Evolutionary conservation across 192 early-diverging fungal species (phyloP).

Genomic region (Coemansia asiatica): DNA sequence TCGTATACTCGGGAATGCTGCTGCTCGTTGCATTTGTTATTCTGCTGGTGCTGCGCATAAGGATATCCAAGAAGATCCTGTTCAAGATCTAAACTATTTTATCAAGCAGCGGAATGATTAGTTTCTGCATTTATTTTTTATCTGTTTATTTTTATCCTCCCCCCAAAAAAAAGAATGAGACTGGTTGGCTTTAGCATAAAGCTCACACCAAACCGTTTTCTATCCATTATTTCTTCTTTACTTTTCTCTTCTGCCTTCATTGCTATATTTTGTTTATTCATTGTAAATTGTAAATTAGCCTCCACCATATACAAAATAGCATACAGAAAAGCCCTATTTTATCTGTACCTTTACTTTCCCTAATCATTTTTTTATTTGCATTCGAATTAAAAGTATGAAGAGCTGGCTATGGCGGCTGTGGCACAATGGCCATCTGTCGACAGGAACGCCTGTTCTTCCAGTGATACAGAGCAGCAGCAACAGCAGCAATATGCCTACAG

Average conservation of each 20-base stretch:
- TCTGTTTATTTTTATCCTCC: constrained; percentile 8
- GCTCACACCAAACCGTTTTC: too few relatives aligned
- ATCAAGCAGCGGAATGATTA: neutral
- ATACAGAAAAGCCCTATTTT: too few relatives aligned
- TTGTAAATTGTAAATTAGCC: constrained; percentile 2
- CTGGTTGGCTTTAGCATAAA: too few relatives aligned
- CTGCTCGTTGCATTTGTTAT: constrained; percentile 21
- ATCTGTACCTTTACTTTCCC: too few relatives aligned
- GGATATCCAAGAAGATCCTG: constrained; percentile 16
- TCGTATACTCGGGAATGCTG: constrained; percentile 44
- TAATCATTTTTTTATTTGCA: too few relatives aligned
- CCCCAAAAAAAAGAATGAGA: too few relatives aligned
- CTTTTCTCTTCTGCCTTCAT: neutral
- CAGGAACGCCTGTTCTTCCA: neutral
- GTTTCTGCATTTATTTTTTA: neutral
- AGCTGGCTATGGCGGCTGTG: neutral
- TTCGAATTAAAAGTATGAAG: too few relatives aligned
- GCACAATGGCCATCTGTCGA: neutral
- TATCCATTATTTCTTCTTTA: constrained; percentile 1
- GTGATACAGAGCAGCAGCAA: neutral
- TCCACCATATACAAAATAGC: too few relatives aligned
- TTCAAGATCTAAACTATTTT: constrained; percentile 12
- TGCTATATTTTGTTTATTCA: neutral
- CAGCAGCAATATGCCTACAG: neutral
- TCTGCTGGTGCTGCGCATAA: constrained; percentile 33